A percentile compares a stretch with the other conserved stretches of the same genome.
phyloP scores from a whole-genome alignment of 495 filamentous ascomycete genomes.

The Bombardia bombarda region DNA sequence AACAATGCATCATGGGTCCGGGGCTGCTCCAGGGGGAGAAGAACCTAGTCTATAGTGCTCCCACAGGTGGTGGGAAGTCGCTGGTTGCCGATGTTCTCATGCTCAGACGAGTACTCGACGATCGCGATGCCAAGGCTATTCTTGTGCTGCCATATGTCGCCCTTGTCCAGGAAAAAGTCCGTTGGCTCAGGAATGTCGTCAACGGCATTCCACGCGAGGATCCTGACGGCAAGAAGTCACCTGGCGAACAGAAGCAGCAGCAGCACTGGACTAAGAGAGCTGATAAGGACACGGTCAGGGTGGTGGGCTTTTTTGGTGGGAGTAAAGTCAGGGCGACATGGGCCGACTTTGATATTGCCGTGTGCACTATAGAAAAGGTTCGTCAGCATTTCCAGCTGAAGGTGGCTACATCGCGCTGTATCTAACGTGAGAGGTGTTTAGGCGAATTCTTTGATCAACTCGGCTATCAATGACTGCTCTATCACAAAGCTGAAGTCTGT shows the following conservation, averaged over 20 bases:
- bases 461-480: constrained; percentile 63
- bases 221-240: constrained; percentile 12
- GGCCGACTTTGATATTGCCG: constrained; percentile 70
- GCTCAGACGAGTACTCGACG: constrained; percentile 62
- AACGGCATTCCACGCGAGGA: constrained; percentile 48
- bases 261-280: constrained; percentile 32
- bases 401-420: neutral
- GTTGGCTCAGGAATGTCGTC: constrained; percentile 65
- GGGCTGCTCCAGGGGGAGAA: constrained; percentile 58
- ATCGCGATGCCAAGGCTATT: constrained; percentile 60
- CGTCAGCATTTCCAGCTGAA: constrained; percentile 1
- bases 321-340: constrained; percentile 56
- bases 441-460: constrained; percentile 75
- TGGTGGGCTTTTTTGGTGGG: constrained; percentile 71
- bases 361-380: constrained; percentile 83
- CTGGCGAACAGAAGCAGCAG: constrained; percentile 11
- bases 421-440: constrained; percentile 24
- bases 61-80: constrained; percentile 76
- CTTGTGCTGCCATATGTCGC: constrained; percentile 78
- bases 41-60: constrained; percentile 78
- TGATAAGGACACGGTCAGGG: constrained; percentile 45
- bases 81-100: constrained; percentile 70
- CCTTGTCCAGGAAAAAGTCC: constrained; percentile 75
- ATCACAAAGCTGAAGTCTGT: constrained; percentile 58
- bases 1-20: constrained; percentile 62